Evolutionary conservation across 176 grass and related monocot genomes (phyloP), one percentile per base, ranked within the genome.

Genomic region (Cenchrus americanus): DNA sequence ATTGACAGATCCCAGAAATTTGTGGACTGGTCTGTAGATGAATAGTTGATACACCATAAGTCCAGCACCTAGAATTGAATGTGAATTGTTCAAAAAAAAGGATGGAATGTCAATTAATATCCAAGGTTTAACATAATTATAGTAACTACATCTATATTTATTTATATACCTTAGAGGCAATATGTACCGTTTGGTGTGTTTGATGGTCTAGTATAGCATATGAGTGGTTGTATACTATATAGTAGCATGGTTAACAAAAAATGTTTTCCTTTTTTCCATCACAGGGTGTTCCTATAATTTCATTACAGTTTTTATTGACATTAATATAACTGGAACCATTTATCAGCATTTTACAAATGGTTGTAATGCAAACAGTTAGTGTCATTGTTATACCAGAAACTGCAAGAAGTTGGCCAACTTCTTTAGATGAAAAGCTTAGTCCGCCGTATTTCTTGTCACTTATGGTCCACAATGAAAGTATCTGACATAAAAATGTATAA

Each of bases 1-100:
- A 63, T 66, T 66, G 59, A 94, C 65, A 24, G 81, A 79, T 82
- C 92, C 90, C 0, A 92, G 44, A 18, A 83, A 50, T 63, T 65
- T 83, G 64, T 89, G 43, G n/a, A 92, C 48, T 27, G 55, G 26
- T 74, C 86, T 82, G 30, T 87, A 97, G 69, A 97, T 54, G 69
- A 92, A 80, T 13, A 94, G 68, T 76, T 97, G 94, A 90, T 89
- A 94, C 22, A 91, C 72, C 61, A 97, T 86, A 49, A 97, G 92
- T 54, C 83, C 72, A 46, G 70, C 87, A 89, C 92, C 94, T 97
- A 66, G 22, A 67, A 74, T 62, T 18, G 3, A 66, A 82, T 32
- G 24, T 47, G 18, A 52, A 30, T 30, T 30, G 27, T 30, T 30
- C 27, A 30, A 30, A 30, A 27, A 30, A 30, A 30, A 30, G 27